Percentiles rank a stretch among this genome's conserved stretches.
These are phyloP conservation scores for Castanopsis chinensis DNA, from an alignment of 306 rosid species.

Conservation along the genomic window DNA sequence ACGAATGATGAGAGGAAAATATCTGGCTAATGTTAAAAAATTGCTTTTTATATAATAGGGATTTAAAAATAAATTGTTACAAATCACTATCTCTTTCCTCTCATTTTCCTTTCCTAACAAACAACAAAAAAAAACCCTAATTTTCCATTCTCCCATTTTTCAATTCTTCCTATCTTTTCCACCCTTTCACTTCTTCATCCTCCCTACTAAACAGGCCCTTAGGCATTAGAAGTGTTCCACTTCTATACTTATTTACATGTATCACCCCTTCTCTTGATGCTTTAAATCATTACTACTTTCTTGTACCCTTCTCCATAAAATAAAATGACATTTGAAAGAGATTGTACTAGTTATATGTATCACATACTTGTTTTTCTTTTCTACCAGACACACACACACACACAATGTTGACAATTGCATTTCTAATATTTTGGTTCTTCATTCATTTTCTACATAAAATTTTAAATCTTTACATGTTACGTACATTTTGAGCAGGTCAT, in stretches of 20 bases:
- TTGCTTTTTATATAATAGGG: no score
- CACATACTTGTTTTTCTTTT: neutral
- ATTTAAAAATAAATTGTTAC: no score
- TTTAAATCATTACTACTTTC: neutral
- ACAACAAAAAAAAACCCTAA: no score
- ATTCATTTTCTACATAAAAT: neutral
- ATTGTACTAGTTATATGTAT: neutral
- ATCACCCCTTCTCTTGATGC: neutral
- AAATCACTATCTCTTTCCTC: no score
- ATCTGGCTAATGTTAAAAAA: no score
- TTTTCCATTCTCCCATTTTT: neutral
- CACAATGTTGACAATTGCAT: neutral
- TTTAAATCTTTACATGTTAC: neutral
- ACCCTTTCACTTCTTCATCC: neutral
- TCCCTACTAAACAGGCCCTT: neutral
- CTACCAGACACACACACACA: neutral
- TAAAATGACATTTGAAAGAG: neutral
- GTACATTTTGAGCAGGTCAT: no score
- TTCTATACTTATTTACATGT: no score
- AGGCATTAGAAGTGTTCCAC: neutral
- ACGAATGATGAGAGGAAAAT: no score
- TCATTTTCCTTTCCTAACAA: no score
- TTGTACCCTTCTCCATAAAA: neutral
- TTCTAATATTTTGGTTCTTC: neutral
- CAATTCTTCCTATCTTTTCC: no score